Conservation (phyloP, 2,329 filamentous ascomycete genomes). For the Claviceps arundinis region DNA sequence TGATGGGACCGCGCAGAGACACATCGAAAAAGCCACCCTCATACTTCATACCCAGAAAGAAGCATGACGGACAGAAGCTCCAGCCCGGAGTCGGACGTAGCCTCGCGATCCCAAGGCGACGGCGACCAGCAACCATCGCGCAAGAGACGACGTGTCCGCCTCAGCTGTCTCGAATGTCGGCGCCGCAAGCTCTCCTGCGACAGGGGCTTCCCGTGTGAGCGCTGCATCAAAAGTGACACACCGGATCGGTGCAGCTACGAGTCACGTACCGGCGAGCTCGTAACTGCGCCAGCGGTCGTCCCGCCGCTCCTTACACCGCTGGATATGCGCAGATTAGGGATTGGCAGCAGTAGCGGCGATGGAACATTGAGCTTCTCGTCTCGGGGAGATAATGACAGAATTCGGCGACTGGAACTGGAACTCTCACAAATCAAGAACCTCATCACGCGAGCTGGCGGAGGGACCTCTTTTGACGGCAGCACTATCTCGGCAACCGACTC, state of each 20-base stretch:
- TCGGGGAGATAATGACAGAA: slow-evolving; percentile 40
- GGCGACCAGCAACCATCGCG: slow-evolving; percentile 28
- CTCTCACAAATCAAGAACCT: slow-evolving; percentile 42
- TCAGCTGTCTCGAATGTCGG: slow-evolving; percentile 48
- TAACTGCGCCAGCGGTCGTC: slow-evolving; percentile 33
- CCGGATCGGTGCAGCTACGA: slow-evolving; percentile 48
- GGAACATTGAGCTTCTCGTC: slow-evolving; percentile 16
- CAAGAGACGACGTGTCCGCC: slow-evolving; percentile 45
- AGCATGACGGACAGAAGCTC: slow-evolving; percentile 22
- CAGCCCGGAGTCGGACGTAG: slow-evolving; percentile 24
- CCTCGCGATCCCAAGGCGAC: slow-evolving; percentile 14
- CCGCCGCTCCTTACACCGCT: slow-evolving; percentile 29
- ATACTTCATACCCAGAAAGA: background rate
- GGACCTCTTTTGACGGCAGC: slow-evolving; percentile 34
- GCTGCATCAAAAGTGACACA: slow-evolving; percentile 49
- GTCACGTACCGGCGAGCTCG: slow-evolving; percentile 37
- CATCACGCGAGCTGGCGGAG: slow-evolving; percentile 28
- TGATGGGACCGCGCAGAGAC: background rate
- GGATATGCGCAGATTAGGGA: slow-evolving; percentile 25
- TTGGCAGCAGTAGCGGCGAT: slow-evolving; percentile 17
- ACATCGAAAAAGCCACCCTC: background rate
- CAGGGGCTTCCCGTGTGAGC: slow-evolving; percentile 46
- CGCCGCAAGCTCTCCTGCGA: slow-evolving; percentile 49
- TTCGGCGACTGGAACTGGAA: slow-evolving; percentile 45
- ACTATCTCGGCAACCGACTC: slow-evolving; percentile 33